A percentile compares a stretch with the other conserved stretches of the same genome.
Conservation (phyloP, 2,329 filamentous ascomycete species). For the Fonsecaea monophora region DNA sequence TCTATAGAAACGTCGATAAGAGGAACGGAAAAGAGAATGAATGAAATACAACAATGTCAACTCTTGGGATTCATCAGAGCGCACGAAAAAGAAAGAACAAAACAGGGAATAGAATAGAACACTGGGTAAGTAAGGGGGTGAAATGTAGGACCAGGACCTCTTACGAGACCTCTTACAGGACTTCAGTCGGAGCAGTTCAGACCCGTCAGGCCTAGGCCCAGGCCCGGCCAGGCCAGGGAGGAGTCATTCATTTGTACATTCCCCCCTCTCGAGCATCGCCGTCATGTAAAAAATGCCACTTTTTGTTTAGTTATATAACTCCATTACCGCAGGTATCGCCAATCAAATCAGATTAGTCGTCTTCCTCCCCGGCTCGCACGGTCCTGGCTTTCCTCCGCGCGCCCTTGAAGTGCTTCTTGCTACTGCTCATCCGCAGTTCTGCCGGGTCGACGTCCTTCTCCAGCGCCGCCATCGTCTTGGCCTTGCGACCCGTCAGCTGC, state of each 20-base stretch:
- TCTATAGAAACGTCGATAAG: too few relatives aligned
- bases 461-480: slow-evolving; percentile 76
- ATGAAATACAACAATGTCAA: too few relatives aligned
- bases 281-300: not conserved
- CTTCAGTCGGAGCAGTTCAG: too few relatives aligned
- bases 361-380: slow-evolving; percentile 52
- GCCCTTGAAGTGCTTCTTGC: slow-evolving; percentile 97
- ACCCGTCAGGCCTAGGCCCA: too few relatives aligned
- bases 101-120: too few relatives aligned
- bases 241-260: too few relatives aligned
- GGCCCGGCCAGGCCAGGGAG: not conserved
- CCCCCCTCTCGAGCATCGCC: not conserved
- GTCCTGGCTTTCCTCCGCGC: slow-evolving; percentile 68
- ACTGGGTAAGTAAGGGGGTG: too few relatives aligned
- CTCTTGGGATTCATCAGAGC: too few relatives aligned
- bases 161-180: too few relatives aligned
- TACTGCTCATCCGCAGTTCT: slow-evolving; percentile 69
- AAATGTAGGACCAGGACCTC: too few relatives aligned
- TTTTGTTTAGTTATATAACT: not conserved
- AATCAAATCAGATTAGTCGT: slow-evolving; percentile 16
- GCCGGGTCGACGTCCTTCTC: slow-evolving; percentile 84
- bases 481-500: slow-evolving; percentile 81
- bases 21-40: too few relatives aligned
- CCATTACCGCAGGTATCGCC: not conserved
- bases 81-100: too few relatives aligned